These are phyloP conservation scores for Arthrobotrys iridis DNA, from an alignment of 2,329 filamentous ascomycete species.

Conservation along the genomic window DNA sequence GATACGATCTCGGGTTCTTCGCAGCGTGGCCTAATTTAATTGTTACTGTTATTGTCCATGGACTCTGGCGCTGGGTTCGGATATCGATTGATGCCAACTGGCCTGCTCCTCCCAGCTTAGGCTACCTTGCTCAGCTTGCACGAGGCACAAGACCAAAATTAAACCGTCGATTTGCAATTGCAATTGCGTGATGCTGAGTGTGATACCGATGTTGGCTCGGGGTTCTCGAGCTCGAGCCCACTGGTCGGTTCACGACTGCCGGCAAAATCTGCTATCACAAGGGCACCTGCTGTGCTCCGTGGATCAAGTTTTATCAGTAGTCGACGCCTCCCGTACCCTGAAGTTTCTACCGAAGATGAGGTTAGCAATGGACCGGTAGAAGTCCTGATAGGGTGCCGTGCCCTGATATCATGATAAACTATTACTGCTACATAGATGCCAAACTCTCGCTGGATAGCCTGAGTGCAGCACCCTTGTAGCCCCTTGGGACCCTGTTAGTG, in stretches of 20 bases:
- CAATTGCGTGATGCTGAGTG: constrained; percentile 42
- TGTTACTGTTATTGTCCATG: neutral
- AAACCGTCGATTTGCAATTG: constrained; percentile 23
- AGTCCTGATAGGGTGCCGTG: constrained; percentile 30
- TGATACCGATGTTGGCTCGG: constrained; percentile 12
- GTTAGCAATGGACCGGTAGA: constrained; percentile 22
- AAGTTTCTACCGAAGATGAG: constrained; percentile 23
- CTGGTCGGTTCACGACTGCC: neutral
- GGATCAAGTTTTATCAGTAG: neutral
- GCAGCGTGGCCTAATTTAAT: constrained; percentile 15
- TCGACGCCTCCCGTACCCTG: constrained; percentile 4
- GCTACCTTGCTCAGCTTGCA: constrained; percentile 4
- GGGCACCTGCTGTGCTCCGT: constrained; percentile 7
- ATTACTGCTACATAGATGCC: constrained; percentile 17
- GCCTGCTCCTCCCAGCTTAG: constrained; percentile 5
- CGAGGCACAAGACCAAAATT: constrained; percentile 32
- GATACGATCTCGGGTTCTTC: constrained; percentile 11
- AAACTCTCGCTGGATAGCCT: constrained; percentile 17
- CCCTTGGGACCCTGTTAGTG: constrained; percentile 1
- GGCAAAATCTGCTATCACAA: constrained; percentile 34
- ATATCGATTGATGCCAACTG: constrained; percentile 27
- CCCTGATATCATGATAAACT: constrained; percentile 43
- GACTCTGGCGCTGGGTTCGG: neutral
- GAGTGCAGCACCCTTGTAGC: neutral
- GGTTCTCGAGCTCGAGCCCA: neutral